Base-by-base conservation (phyloP, 2,329 filamentous ascomycete genomes). In the Aureobasidium sp. region DNA sequence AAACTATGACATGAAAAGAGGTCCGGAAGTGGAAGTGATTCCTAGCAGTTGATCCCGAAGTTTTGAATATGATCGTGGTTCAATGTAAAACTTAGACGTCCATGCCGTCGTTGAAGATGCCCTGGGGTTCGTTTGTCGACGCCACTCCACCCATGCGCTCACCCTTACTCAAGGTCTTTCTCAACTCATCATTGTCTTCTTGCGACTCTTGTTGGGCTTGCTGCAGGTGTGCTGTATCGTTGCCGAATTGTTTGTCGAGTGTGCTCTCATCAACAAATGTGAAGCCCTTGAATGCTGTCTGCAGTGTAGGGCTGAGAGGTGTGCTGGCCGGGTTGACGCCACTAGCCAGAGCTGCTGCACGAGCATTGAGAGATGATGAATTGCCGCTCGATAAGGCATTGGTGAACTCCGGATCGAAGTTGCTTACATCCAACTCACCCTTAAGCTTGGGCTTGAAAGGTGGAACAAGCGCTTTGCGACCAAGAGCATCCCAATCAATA, bases 201-300 rank as follows among this genome's bases (percentile, higher is more conserved):
- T 71, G 62, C 76, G 73, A 64, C 25, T 63, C 47, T 78, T 74
- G 51, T 68, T 62, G 55, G 44, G 59, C 25, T 34, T 60, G 58
- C 64, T 60, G 47, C 66, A 63, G 51, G 63, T 64, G 61, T 61
- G 44, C 54, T n/a, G 60, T 47, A 42, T 62, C 59, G 45, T 85
- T 66, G 74, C 75, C 64, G 68, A 70, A 61, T 71, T 77, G 69
- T n/a, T 73, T 70, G 59, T 75, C 73, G 61, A 99, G 86, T 2
- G 90, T 90, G 70, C 90, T 97, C 77, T 97, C 93, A 69, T 97
- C 94, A n/a, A 97, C 94, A 73, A 96, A 99, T 0, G 94, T 99
- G 75, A 99, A 99, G 37, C 94, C 94, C 70, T 94, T 90, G 79
- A 99, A 99, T 72, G 97, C 97, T 65, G 93, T 94, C 76, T 99